Percentiles rank a stretch among this genome's conserved stretches.
phyloP scores from a whole-genome alignment of 2,329 filamentous ascomycete genomes.

The Celoporthe dispersa region DNA sequence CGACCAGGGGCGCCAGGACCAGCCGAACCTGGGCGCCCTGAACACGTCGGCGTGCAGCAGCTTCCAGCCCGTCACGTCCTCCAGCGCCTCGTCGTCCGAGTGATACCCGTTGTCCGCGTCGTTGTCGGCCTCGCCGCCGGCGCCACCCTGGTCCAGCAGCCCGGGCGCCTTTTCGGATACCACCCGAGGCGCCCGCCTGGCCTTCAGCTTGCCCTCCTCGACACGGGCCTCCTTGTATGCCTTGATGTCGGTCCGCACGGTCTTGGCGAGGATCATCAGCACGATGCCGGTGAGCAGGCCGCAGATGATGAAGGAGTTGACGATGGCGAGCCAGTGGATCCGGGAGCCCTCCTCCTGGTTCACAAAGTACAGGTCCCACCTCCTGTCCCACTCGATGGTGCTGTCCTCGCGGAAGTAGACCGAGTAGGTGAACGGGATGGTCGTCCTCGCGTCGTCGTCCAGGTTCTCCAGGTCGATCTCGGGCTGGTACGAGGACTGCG shows the following conservation, averaged over 20 bases:
- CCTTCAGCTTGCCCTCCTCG: constrained; percentile 68
- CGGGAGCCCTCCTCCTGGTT: constrained; percentile 81
- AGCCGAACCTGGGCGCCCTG: constrained; percentile 70
- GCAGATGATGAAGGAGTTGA: constrained; percentile 85
- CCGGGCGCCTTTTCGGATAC: constrained; percentile 57
- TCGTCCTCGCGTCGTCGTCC: constrained; percentile 68
- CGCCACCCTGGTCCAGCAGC: constrained; percentile 60
- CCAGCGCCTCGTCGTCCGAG: constrained; percentile 73
- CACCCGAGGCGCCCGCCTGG: constrained; percentile 51
- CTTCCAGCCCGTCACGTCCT: constrained; percentile 89
- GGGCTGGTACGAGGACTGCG: constrained; percentile 63
- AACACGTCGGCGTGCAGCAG: constrained; percentile 88
- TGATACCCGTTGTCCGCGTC: constrained; percentile 54
- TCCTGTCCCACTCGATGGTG: constrained; percentile 77
- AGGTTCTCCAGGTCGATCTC: constrained; percentile 57
- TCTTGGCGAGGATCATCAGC: constrained; percentile 79
- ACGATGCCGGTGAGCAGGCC: constrained; percentile 78
- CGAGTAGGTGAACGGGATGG: constrained; percentile 85
- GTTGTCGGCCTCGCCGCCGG: constrained; percentile 50
- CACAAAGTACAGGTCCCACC: constrained; percentile 90
- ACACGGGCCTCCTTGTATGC: constrained; percentile 67
- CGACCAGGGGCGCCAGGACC: constrained; percentile 80
- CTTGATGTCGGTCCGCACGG: constrained; percentile 79
- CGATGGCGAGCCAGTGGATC: constrained; percentile 86
- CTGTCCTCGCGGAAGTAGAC: constrained; percentile 88